Evolutionary conservation across 2,329 filamentous ascomycete genomes (phyloP).

Genomic region (Fusarium sp.): DNA sequence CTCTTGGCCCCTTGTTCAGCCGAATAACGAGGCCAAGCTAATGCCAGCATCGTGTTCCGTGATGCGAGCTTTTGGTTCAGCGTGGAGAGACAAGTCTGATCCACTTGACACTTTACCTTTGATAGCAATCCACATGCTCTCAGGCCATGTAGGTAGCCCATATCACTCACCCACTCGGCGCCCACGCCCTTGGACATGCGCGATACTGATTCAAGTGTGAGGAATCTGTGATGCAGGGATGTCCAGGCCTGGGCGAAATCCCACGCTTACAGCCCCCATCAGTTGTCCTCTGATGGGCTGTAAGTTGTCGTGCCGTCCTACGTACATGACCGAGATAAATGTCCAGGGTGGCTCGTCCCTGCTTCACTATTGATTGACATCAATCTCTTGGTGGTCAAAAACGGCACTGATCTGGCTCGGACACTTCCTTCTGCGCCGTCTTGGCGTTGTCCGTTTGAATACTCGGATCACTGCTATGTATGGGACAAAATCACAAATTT

Average conservation of each 20-base stretch:
- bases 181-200: slow-evolving; percentile 20
- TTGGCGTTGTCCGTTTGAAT: not conserved
- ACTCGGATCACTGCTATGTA: not conserved
- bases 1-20: slow-evolving; percentile 7
- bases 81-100: slow-evolving; percentile 31
- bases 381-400: slow-evolving; percentile 8
- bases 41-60: slow-evolving; percentile 16
- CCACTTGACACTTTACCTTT: slow-evolving; percentile 39
- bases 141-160: slow-evolving; percentile 13
- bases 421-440: not conserved
- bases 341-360: slow-evolving; percentile 21
- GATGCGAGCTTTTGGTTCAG: slow-evolving; percentile 26
- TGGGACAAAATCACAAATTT: not conserved
- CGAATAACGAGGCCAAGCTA: not conserved
- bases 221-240: slow-evolving; percentile 39
- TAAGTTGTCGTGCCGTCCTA: slow-evolving; percentile 9
- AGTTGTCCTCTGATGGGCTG: not conserved
- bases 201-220: slow-evolving; percentile 21
- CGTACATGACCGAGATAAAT: slow-evolving; percentile 25
- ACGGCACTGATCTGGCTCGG: not conserved
- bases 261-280: slow-evolving; percentile 28
- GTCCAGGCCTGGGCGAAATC: slow-evolving; percentile 17
- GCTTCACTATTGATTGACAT: slow-evolving; percentile 21
- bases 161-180: slow-evolving; percentile 6
- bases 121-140: slow-evolving; percentile 34